phyloP scores from a whole-genome alignment of 495 filamentous ascomycete genomes.

The Neurospora sp. region DNA sequence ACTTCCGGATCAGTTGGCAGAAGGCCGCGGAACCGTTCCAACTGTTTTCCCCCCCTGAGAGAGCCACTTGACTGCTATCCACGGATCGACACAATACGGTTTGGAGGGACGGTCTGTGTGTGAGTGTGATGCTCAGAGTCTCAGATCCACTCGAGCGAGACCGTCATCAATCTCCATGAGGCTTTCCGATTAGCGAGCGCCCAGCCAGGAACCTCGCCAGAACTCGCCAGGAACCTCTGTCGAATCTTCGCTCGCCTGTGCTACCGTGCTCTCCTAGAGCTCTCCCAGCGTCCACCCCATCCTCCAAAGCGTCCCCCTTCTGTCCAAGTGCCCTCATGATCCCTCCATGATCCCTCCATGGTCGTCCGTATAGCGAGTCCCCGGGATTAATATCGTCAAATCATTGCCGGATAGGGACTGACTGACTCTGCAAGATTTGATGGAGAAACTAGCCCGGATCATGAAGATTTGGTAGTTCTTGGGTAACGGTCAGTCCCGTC shows the following conservation, averaged over 20 bases:
- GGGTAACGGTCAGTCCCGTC: neutral
- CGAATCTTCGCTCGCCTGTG: neutral
- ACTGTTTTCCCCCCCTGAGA: neutral
- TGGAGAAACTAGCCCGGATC: neutral
- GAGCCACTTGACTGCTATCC: neutral
- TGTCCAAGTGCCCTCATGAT: neutral
- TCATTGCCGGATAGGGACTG: neutral
- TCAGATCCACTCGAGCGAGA: neutral
- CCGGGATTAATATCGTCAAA: neutral
- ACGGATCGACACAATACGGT: neutral
- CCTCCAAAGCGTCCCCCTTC: neutral
- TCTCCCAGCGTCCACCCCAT: neutral
- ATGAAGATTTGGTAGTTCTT: neutral
- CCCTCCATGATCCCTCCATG: neutral
- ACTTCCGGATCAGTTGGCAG: neutral
- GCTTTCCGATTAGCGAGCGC: neutral
- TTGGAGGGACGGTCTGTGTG: neutral
- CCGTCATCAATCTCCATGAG: neutral
- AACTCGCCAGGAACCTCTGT: neutral
- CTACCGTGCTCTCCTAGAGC: neutral
- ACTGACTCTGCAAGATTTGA: neutral
- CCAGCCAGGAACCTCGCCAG: neutral
- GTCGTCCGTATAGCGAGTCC: neutral
- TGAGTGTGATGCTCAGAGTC: neutral
- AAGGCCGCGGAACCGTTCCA: neutral